Conservation (phyloP, 106 monocot genomes). For the Dioscorea alata region DNA sequence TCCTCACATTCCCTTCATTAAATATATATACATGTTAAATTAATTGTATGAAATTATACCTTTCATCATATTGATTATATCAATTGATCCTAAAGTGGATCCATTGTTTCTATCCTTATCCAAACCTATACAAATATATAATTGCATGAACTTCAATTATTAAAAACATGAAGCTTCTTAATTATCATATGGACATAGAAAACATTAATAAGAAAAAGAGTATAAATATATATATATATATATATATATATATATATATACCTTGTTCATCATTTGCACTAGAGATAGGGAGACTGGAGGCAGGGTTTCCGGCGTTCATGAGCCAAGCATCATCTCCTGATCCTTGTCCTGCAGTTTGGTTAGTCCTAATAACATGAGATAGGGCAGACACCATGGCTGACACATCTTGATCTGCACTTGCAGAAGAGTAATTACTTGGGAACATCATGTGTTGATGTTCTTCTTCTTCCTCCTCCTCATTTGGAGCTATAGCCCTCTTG, state of each 20-base stretch:
- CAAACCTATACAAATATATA: too few relatives aligned
- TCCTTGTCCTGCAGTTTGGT: background rate
- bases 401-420: conserved; percentile 45
- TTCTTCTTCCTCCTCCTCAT: conserved; percentile 26
- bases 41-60: background rate
- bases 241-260: conserved; percentile 1
- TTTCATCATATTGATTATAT: too few relatives aligned
- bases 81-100: too few relatives aligned
- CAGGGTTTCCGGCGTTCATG: background rate
- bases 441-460: conserved; percentile 17
- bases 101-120: too few relatives aligned
- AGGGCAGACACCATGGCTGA: conserved; percentile 74
- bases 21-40: background rate
- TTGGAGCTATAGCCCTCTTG: conserved; percentile 48
- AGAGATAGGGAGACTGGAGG: too few relatives aligned
- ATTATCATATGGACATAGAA: too few relatives aligned
- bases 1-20: conserved; percentile 17
- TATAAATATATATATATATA: too few relatives aligned
- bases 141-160: too few relatives aligned
- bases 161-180: too few relatives aligned
- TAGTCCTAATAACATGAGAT: conserved; percentile 36
- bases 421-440: conserved; percentile 11
- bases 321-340: background rate
- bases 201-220: too few relatives aligned
- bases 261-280: conserved; percentile 10